Evolutionary conservation across 2,329 filamentous ascomycete genomes (phyloP), one percentile per base, ranked within the genome.

Genomic region (Xylariaceae sp.): DNA sequence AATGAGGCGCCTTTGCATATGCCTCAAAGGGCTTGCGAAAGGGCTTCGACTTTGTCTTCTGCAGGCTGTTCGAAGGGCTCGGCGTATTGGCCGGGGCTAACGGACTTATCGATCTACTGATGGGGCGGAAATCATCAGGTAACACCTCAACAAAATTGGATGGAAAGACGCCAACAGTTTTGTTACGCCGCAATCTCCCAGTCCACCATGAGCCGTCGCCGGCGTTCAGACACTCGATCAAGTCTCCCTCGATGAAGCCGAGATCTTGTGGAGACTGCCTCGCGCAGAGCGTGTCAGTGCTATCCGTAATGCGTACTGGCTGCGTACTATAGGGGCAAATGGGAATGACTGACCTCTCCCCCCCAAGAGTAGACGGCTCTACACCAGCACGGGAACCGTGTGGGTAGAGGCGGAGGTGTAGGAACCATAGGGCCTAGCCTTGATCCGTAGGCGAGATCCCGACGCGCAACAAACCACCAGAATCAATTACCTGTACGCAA

Each of bases 171-270:
- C 94, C 94, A 69, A 97, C 88, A 69, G 93, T 86, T 73, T 89
- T 88, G 76, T 99, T 94, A 67, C 94, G 86, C 71, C 88, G 90
- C 71, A 99, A 77, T 64, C 93, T 86, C 52, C 94, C 94, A 76
- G 92, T 96, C 94, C 94, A 99, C 94, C 94, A 99, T 51, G 90
- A 92, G 55, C 94, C 94, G 76, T 99, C 94, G 64, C 94, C 94
- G 17, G 94, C 94, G 73, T 99, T 99, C 56, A 99, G 81, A 71
- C 93, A 97, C 83, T 99, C 94, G 73, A 99, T 99, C 66, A 99
- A 77, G 75, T 99, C 94, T 64, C 94, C 94, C 75, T 99, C 94
- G 67, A 99, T 89, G 75, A 99, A 99, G 13, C 94, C 94, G 59
- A 99, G 82, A 73, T 99, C 94, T 73, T 89, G 87, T 79, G 96